A percentile compares a stretch with the other conserved stretches of the same genome.
These are phyloP conservation scores for Neoarthrinium moseri DNA, from an alignment of 2,329 filamentous ascomycete genomes.

Conservation along the genomic window DNA sequence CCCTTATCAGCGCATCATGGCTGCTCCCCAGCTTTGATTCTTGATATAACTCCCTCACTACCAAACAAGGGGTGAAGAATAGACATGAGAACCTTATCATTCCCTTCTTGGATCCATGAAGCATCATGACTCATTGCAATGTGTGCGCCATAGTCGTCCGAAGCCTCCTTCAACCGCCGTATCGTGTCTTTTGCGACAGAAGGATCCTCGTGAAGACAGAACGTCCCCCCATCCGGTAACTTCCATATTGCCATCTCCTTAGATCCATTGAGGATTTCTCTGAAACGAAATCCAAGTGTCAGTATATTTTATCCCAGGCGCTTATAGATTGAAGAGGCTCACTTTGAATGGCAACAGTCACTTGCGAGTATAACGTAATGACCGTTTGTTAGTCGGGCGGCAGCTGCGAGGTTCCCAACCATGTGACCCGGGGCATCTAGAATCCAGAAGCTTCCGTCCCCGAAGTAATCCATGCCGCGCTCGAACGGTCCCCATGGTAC, in stretches of 20 bases:
- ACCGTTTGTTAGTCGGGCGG: not conserved
- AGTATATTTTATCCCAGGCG: not conserved
- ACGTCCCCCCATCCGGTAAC: not conserved
- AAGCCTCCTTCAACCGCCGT: not conserved
- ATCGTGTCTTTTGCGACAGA: not conserved
- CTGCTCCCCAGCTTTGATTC: not conserved
- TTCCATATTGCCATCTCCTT: not conserved
- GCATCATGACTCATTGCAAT: conserved; percentile 1
- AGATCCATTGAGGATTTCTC: not conserved
- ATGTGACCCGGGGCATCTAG: conserved; percentile 1
- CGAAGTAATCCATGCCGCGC: not conserved
- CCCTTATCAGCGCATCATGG: too few species aligned
- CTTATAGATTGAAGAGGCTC: not conserved
- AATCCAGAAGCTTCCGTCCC: conserved; percentile 1
- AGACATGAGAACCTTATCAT: not conserved
- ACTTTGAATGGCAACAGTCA: conserved; percentile 5
- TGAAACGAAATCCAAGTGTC: not conserved
- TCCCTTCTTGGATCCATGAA: not conserved
- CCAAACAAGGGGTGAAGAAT: conserved; percentile 1
- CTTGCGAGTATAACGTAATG: not conserved
- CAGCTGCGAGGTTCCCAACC: not conserved
- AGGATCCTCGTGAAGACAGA: conserved; percentile 1
- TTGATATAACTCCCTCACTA: not conserved
- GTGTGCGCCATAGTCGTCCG: not conserved
- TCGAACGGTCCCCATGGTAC: not conserved